Percentiles rank a stretch among this genome's conserved stretches.
Evolutionary conservation across 164 flowering plant species (phyloP).

Genomic region (Aristolochia californica): DNA sequence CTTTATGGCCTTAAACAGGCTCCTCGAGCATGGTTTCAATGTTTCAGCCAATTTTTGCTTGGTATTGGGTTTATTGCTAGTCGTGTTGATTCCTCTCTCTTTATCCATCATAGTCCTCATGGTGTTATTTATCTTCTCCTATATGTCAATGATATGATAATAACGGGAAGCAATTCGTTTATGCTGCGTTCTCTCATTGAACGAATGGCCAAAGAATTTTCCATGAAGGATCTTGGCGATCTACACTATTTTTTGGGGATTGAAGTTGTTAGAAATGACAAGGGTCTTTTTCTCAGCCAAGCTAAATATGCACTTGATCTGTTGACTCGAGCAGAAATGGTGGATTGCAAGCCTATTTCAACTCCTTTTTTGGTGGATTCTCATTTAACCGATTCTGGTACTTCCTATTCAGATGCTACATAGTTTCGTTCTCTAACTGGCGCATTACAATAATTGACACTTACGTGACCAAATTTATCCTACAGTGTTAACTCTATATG

Average conservation of each 20-base stretch:
- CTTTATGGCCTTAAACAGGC: neutral
- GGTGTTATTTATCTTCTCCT: neutral
- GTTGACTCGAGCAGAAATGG: neutral
- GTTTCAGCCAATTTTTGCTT: neutral
- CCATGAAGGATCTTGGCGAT: neutral
- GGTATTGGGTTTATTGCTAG: neutral
- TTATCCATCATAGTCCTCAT: neutral
- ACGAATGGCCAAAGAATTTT: neutral
- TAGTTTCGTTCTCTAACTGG: neutral
- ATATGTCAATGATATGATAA: neutral
- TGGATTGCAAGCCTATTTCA: neutral
- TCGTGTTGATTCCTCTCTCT: neutral
- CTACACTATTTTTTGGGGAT: constrained; percentile 2
- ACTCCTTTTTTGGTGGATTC: neutral
- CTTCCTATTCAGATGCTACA: neutral
- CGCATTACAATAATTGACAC: neutral
- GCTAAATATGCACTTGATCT: neutral
- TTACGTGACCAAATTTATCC: neutral
- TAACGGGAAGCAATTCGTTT: neutral
- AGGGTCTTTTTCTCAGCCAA: neutral
- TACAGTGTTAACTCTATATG: neutral
- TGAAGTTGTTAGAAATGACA: neutral
- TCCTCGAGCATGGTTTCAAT: neutral
- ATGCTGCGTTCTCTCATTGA: neutral
- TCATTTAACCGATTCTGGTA: neutral